These are phyloP conservation scores for Murraya koenigii DNA, from an alignment of 345 rosid genomes.

Conservation along the genomic window DNA sequence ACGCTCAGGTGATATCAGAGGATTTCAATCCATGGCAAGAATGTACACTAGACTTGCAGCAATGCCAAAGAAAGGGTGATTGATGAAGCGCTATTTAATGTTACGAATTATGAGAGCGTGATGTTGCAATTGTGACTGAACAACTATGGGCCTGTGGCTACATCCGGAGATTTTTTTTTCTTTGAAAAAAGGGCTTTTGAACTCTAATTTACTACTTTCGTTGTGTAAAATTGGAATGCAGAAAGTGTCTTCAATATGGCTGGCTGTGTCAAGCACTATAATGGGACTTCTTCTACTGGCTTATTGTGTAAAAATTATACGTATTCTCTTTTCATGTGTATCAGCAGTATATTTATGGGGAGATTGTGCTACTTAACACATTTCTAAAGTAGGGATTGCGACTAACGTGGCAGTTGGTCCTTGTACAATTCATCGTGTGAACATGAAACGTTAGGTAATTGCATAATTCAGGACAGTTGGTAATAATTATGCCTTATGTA, in stretches of 20 bases:
- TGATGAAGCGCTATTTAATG: background rate
- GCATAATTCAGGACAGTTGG: too few species aligned
- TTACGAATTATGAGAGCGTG: background rate
- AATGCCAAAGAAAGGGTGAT: constrained; percentile 87
- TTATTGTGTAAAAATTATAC: background rate
- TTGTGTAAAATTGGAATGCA: background rate
- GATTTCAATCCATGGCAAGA: constrained; percentile 93
- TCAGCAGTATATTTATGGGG: background rate
- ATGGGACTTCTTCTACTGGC: background rate
- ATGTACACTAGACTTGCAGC: constrained; percentile 95
- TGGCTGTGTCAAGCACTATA: background rate
- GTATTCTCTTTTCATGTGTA: background rate
- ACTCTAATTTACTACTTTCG: too few species aligned
- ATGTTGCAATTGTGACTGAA: background rate
- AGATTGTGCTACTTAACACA: too few species aligned
- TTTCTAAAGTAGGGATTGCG: too few species aligned
- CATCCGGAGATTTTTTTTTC: background rate
- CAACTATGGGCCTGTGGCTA: background rate
- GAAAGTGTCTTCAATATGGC: background rate
- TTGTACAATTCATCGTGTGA: background rate
- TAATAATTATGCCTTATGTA: too few species aligned
- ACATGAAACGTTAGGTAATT: background rate
- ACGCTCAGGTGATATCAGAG: constrained; percentile 87
- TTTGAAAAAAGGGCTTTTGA: background rate
- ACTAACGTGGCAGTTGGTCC: background rate